Conservation (phyloP, 2,329 filamentous ascomycete genomes). For the Ambrosiella xylebori region DNA sequence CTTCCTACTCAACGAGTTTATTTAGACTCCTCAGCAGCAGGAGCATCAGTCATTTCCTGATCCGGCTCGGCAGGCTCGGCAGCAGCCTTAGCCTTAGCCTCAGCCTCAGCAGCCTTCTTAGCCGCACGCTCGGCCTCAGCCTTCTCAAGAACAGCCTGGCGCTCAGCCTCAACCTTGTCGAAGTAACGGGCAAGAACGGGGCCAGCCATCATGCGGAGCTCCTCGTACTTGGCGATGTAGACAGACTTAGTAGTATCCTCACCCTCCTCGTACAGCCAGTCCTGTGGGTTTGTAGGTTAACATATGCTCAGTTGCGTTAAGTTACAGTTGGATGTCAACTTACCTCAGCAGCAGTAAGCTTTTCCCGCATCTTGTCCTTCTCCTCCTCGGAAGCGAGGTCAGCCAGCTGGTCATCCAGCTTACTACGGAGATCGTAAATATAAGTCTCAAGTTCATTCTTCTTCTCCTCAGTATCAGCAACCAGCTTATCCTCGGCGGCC, state of each 20-base stretch:
- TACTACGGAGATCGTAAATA: constrained; percentile 93
- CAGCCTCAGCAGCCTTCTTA: constrained; percentile 41
- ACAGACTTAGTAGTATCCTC: constrained; percentile 87
- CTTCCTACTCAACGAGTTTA: constrained; percentile 5
- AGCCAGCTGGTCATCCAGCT: constrained; percentile 80
- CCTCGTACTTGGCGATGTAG: constrained; percentile 89
- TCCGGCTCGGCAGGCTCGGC: constrained; percentile 16
- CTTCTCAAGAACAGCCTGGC: constrained; percentile 59
- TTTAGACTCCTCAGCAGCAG: constrained; percentile 27
- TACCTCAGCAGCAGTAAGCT: constrained; percentile 77
- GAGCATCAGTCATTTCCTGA: constrained; percentile 47
- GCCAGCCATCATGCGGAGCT: constrained; percentile 77
- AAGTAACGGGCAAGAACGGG: constrained; percentile 89
- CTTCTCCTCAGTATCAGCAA: constrained; percentile 95
- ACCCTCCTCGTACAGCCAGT: constrained; percentile 96
- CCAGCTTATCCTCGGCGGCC: constrained; percentile 97
- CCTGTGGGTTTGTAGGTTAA: constrained; percentile 33
- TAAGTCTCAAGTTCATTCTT: constrained; percentile 98
- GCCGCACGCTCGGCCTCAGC: constrained; percentile 62
- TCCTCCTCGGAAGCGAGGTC: constrained; percentile 83
- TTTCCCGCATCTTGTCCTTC: constrained; percentile 69
- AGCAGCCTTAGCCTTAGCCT: constrained; percentile 32
- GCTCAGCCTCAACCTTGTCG: constrained; percentile 81
- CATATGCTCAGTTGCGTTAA: not conserved
- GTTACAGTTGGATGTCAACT: constrained; percentile 21